These are phyloP conservation scores for Quambalaria eucalypti DNA, from an alignment of 1,284 basidiomycete species.

Conservation along the genomic window DNA sequence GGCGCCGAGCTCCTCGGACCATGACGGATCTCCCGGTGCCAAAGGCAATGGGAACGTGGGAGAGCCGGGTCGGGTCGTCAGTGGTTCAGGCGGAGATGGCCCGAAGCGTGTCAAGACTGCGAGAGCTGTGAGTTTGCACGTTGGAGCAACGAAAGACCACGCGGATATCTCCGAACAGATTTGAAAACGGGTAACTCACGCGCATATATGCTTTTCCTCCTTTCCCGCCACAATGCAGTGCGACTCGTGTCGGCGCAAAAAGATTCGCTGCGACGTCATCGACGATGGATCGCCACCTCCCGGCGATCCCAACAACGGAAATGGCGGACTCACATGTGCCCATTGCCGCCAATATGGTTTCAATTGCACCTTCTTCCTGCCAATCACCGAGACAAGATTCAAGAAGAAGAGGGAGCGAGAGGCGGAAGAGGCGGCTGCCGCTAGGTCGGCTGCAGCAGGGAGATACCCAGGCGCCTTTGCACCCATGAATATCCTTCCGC, in stretches of 20 bases:
- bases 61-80: too few relatives aligned
- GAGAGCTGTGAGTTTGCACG: neutral
- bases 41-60: too few relatives aligned
- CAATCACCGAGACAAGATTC: slow-evolving; percentile 94
- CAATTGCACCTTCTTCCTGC: slow-evolving; percentile 66
- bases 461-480: neutral
- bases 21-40: too few relatives aligned
- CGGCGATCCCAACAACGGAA: slow-evolving; percentile 28
- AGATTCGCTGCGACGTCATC: slow-evolving; percentile 61
- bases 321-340: slow-evolving; percentile 26
- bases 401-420: slow-evolving; percentile 71
- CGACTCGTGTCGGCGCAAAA: slow-evolving; percentile 81
- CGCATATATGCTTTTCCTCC: neutral
- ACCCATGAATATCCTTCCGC: neutral
- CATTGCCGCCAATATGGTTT: slow-evolving; percentile 36
- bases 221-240: slow-evolving; percentile 52
- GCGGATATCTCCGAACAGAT: neutral
- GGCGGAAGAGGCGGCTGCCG: slow-evolving; percentile 58
- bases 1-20: too few relatives aligned
- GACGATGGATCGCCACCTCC: slow-evolving; percentile 37
- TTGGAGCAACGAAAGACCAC: neutral
- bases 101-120: neutral
- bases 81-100: too few relatives aligned
- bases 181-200: too few relatives aligned
- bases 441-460: slow-evolving; percentile 21